Evolutionary conservation across 2,329 filamentous ascomycete genomes (phyloP).

Genomic region (Onygena corvina): DNA sequence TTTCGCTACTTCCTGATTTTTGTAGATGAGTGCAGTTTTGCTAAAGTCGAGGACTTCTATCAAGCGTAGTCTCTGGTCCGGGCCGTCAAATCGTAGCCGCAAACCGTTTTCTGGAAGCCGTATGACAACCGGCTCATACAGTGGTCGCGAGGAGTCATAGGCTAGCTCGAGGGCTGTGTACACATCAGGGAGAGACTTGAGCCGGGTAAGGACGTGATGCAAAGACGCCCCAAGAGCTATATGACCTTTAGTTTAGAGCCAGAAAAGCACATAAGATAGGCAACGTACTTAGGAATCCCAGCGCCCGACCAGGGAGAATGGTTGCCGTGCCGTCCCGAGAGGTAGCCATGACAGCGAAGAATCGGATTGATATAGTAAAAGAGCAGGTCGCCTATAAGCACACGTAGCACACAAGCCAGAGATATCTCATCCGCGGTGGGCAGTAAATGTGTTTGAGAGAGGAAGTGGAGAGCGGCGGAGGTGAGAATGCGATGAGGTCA

Average conservation of each 20-base stretch:
- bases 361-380: background rate
- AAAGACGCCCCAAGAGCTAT: constrained; percentile 79
- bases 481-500: constrained; percentile 5
- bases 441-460: too few relatives aligned
- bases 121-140: constrained; percentile 62
- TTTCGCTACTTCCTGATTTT: constrained; percentile 65
- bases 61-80: constrained; percentile 78
- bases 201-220: constrained; percentile 72
- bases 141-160: constrained; percentile 63
- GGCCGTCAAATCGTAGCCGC: constrained; percentile 82
- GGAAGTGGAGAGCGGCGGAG: too few relatives aligned
- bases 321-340: constrained; percentile 38
- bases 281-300: constrained; percentile 48
- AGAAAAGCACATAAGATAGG: background rate
- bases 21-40: constrained; percentile 72
- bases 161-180: constrained; percentile 75
- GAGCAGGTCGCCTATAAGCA: background rate
- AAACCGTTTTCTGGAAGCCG: constrained; percentile 74
- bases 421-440: background rate
- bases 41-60: constrained; percentile 87
- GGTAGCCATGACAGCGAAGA: constrained; percentile 25
- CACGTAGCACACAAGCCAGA: background rate
- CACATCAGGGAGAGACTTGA: constrained; percentile 73
- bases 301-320: constrained; percentile 53
- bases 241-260: constrained; percentile 9